Evolutionary conservation across 2,329 filamentous ascomycete genomes (phyloP).

Genomic region (Ambrosiella xylebori): DNA sequence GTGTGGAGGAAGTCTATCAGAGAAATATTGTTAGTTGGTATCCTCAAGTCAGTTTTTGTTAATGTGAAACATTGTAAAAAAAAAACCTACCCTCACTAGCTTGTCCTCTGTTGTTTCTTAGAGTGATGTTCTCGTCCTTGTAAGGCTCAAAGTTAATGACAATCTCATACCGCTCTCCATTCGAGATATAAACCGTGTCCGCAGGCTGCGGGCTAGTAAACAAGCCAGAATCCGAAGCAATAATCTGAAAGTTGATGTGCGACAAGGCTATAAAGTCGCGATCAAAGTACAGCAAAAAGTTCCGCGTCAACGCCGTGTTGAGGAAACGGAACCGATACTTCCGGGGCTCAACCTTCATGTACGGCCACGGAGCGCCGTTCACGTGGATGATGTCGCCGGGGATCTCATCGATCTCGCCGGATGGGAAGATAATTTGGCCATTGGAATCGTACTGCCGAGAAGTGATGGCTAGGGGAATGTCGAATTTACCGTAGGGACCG

Average conservation of each 20-base stretch:
- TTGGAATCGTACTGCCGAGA: constrained; percentile 35
- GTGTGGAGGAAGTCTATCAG: constrained; percentile 31
- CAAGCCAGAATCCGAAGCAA: constrained; percentile 37
- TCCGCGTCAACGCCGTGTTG: constrained; percentile 30
- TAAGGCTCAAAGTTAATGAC: constrained; percentile 36
- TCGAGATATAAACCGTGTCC: constrained; percentile 23
- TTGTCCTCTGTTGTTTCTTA: constrained; percentile 17
- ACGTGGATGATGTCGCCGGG: constrained; percentile 30
- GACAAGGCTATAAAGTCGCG: constrained; percentile 18
- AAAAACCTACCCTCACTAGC: constrained; percentile 8
- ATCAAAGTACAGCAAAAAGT: constrained; percentile 31
- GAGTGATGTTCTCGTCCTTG: constrained; percentile 29
- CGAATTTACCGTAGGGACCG: constrained; percentile 30
- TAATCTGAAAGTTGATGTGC: constrained; percentile 31
- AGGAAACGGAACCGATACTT: constrained; percentile 42
- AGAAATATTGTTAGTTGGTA: not conserved
- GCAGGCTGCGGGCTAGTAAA: constrained; percentile 18
- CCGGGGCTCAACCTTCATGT: constrained; percentile 37
- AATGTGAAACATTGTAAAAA: not conserved
- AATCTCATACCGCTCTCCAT: constrained; percentile 41
- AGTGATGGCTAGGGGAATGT: constrained; percentile 32
- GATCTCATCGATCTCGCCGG: constrained; percentile 28
- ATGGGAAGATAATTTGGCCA: constrained; percentile 30
- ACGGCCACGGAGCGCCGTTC: constrained; percentile 43
- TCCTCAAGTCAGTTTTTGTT: not conserved